Conservation (phyloP, 768 basidiomycete genomes). For the Suillus sp. region DNA sequence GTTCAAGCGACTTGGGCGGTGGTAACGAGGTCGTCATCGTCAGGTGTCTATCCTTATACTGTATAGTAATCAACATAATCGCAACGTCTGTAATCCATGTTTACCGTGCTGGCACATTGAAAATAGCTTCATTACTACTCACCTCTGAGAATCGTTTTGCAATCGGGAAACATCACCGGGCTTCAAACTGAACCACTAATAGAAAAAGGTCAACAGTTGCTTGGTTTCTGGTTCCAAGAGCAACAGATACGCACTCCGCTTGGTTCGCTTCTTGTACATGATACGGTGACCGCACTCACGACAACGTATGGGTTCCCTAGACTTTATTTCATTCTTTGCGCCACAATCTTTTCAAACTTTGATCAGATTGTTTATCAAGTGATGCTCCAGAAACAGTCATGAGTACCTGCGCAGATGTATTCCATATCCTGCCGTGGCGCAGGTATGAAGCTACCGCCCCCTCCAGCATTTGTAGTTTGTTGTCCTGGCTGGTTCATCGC, state of each 20-base stretch:
- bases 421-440: constrained; percentile 69
- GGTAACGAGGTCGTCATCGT: constrained; percentile 34
- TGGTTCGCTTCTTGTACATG: constrained; percentile 98
- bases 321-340: constrained; percentile 87
- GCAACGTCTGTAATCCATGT: constrained; percentile 13
- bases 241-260: constrained; percentile 69
- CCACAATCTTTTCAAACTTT: constrained; percentile 69
- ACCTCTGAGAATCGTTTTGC: constrained; percentile 7
- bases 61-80: constrained; percentile 13
- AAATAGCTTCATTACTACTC: constrained; percentile 4
- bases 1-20: constrained; percentile 45
- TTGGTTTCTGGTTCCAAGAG: background rate
- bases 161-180: constrained; percentile 24
- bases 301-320: constrained; percentile 93
- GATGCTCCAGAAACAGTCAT: constrained; percentile 9
- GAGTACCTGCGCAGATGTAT: constrained; percentile 82
- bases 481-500: constrained; percentile 44
- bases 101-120: constrained; percentile 2
- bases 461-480: constrained; percentile 34
- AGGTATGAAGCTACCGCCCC: constrained; percentile 32
- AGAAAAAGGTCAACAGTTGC: constrained; percentile 11
- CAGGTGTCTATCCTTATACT: constrained; percentile 3
- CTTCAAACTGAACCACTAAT: constrained; percentile 38
- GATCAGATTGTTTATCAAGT: constrained; percentile 18
- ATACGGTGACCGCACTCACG: constrained; percentile 97